Evolutionary conservation across 73 alveolate species (phyloP), one percentile per base, ranked within the genome.

Genomic region (Effrenium voratum): DNA sequence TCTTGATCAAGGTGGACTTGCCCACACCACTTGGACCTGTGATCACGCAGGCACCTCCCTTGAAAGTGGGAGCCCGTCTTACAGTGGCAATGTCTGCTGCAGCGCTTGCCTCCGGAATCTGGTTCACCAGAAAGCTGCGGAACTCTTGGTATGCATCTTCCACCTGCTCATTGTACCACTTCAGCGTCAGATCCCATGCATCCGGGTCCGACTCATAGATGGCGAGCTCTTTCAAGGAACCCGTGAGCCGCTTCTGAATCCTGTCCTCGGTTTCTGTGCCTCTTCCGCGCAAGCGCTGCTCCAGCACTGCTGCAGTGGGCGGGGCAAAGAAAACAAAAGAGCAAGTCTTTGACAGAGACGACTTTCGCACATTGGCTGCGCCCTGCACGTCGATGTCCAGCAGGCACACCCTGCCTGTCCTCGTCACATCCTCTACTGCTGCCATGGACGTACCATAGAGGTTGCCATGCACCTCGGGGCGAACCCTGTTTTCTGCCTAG

Each of bases 11-110:
- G 30, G 99, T 99, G 50, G 99, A 99, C 95, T 99, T 99, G 80
- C 99, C 99, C 2, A 99, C 99, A 30, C 99, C 99, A 19, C 99
- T 99, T 41, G 99, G 99, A 47, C 99, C 99, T 43, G 99, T 99
- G 50, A 99, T 82, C 68, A 99, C 99, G 76, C 96, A 90, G 34
- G 96, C 96, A 68, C 96, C 96, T n/a, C 96, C 96, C 28, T 46
- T 43, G 96, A 90, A 90, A 19, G 47, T 30, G 16, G 96, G 96
- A 5, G 70, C 73, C 10, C 76, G 87, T 52, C 96, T 66, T 38
- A 87, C 95, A 10, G 95, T 87, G 44, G 95, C 95, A 30, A 87
- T 87, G 28, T 87, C n/a, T 19, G 50, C 60, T 22, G 77, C 44
- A 49, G 91, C 46, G 24, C 28, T 82, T 2, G 44, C n/a, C 15